Conservation (phyloP, 2,329 filamentous ascomycete species). For the Exophiala sp. region DNA sequence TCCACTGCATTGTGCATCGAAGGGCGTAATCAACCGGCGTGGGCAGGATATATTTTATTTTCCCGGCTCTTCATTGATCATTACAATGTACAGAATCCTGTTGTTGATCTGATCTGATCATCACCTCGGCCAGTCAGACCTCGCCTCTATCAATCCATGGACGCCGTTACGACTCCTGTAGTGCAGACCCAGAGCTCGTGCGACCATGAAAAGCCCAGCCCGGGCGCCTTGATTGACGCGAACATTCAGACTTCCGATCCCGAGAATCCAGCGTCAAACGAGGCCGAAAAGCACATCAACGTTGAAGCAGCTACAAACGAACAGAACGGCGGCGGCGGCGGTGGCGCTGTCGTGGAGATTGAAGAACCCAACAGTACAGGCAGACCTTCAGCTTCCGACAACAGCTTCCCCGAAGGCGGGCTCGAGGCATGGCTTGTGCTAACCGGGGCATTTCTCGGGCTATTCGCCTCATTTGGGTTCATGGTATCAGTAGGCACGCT, state of each 20-base stretch:
- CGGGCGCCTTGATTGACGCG: no score
- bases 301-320: not conserved
- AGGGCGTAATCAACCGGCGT: constrained; percentile 3
- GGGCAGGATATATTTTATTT: no score
- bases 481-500: constrained; percentile 47
- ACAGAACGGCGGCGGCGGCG: no score
- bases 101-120: no score
- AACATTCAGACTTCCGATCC: no score
- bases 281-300: not conserved
- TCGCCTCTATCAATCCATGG: constrained; percentile 14
- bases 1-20: no score
- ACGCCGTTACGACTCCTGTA: constrained; percentile 7
- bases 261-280: not conserved
- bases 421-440: constrained; percentile 35
- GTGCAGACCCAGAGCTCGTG: constrained; percentile 4
- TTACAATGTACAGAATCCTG: no score
- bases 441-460: constrained; percentile 33
- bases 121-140: no score
- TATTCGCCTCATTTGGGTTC: constrained; percentile 43
- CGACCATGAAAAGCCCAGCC: constrained; percentile 2
- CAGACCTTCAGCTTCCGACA: not conserved
- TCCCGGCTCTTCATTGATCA: no score
- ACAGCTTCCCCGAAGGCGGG: constrained; percentile 33
- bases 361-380: no score
- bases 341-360: no score